Conservation (phyloP, 2,329 filamentous ascomycete genomes). For the Xylariaceae sp. region DNA sequence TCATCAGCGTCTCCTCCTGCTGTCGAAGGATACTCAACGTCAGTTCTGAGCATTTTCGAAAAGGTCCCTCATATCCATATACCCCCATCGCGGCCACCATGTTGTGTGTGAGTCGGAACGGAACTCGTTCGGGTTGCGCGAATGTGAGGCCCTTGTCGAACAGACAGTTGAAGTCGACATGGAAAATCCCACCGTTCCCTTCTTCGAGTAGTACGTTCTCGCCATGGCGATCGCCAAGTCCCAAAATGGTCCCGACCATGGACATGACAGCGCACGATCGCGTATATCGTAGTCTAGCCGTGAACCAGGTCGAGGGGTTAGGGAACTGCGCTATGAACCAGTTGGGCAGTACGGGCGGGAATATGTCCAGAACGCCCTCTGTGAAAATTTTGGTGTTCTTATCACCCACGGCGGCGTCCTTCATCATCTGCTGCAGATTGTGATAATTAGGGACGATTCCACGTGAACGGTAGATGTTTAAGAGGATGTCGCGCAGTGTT, state of each 20-base stretch:
- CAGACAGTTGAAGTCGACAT: conserved; percentile 99
- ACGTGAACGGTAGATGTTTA: conserved; percentile 77
- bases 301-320: conserved; percentile 90
- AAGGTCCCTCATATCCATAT: conserved; percentile 92
- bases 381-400: conserved; percentile 75
- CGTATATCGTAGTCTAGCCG: conserved; percentile 86
- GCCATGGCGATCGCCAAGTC: conserved; percentile 91
- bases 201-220: conserved; percentile 97
- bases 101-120: conserved; percentile 96
- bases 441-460: conserved; percentile 74
- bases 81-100: conserved; percentile 98
- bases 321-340: conserved; percentile 98
- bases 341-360: conserved; percentile 83
- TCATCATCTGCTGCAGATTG: conserved; percentile 69
- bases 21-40: conserved; percentile 84
- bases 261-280: conserved; percentile 97
- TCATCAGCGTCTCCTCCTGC: conserved; percentile 96
- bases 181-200: conserved; percentile 89
- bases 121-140: conserved; percentile 90
- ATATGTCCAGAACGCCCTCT: conserved; percentile 67
- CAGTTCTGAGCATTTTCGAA: conserved; percentile 87
- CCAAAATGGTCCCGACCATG: conserved; percentile 97
- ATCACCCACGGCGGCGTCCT: conserved; percentile 63
- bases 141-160: conserved; percentile 98
- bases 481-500: conserved; percentile 88